A percentile compares a stretch with the other conserved stretches of the same genome.
Evolutionary conservation across 2,329 filamentous ascomycete genomes (phyloP).

Genomic region (Beauveria caledonica): DNA sequence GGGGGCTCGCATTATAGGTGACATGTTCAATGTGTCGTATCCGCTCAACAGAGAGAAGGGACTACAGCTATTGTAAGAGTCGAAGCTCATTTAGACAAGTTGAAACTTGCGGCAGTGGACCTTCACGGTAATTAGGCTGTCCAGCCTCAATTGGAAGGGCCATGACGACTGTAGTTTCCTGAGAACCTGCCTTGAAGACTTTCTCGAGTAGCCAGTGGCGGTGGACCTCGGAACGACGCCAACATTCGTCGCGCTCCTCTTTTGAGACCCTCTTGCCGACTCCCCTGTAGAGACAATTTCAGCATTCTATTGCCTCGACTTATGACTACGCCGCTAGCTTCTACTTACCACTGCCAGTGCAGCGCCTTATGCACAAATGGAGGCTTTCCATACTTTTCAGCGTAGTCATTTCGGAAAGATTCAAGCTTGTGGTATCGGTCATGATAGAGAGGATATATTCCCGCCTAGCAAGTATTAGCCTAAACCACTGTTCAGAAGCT

Average conservation of each 20-base stretch:
- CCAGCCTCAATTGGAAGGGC: background rate
- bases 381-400: background rate
- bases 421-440: background rate
- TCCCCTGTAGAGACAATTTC: no score
- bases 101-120: background rate
- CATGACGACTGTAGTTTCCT: background rate
- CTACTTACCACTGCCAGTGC: background rate
- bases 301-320: no score
- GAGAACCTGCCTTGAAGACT: background rate
- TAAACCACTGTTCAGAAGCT: no score
- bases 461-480: background rate
- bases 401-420: background rate
- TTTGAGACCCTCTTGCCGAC: no score
- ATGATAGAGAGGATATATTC: background rate
- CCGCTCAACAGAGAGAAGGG: background rate
- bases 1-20: background rate
- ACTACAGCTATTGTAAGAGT: background rate
- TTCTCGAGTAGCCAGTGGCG: background rate
- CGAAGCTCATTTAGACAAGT: background rate
- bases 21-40: background rate
- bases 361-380: background rate
- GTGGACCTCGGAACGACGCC: background rate
- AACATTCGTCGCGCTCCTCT: background rate
- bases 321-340: no score
- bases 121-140: background rate